Evolutionary conservation across 805 yeast species (phyloP).

Genomic region (Cyberlindnera nakhonratchasimensis): DNA sequence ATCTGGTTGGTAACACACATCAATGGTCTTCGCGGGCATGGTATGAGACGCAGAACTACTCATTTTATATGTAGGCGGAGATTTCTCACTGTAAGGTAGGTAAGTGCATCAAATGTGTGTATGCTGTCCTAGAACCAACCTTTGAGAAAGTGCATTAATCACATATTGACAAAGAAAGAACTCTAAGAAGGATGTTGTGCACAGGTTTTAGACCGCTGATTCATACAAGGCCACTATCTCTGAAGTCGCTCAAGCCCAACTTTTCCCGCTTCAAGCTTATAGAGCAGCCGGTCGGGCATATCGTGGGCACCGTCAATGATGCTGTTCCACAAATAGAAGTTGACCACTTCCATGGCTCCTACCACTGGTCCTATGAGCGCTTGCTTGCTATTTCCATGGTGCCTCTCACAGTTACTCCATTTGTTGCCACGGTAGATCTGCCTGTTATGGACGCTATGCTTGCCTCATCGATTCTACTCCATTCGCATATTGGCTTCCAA

Average conservation of each 20-base stretch:
- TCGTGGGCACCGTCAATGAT: conserved; percentile 71
- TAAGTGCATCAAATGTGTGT: no score
- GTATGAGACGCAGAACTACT: background rate
- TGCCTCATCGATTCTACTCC: conserved; percentile 54
- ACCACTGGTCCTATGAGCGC: conserved; percentile 74
- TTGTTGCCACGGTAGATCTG: conserved; percentile 45
- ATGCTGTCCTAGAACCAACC: no score
- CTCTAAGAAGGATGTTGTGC: conserved; percentile 5
- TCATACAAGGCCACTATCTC: conserved; percentile 5
- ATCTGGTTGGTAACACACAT: background rate
- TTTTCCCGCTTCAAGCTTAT: conserved; percentile 40
- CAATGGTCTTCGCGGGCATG: background rate
- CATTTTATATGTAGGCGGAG: no score
- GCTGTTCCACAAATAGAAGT: conserved; percentile 61
- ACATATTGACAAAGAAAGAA: background rate
- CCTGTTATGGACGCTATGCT: conserved; percentile 56
- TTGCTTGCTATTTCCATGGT: conserved; percentile 54
- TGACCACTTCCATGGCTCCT: conserved; percentile 58
- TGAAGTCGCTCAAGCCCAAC: conserved; percentile 26
- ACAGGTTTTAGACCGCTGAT: conserved; percentile 9
- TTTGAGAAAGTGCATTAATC: no score
- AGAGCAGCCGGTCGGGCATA: conserved; percentile 70
- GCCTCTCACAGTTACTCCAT: conserved; percentile 62
- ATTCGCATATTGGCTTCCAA: conserved; percentile 68
- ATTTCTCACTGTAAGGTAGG: no score